Base-by-base conservation (phyloP, 805 yeast genomes). In the Wickerhamiella cacticola region DNA sequence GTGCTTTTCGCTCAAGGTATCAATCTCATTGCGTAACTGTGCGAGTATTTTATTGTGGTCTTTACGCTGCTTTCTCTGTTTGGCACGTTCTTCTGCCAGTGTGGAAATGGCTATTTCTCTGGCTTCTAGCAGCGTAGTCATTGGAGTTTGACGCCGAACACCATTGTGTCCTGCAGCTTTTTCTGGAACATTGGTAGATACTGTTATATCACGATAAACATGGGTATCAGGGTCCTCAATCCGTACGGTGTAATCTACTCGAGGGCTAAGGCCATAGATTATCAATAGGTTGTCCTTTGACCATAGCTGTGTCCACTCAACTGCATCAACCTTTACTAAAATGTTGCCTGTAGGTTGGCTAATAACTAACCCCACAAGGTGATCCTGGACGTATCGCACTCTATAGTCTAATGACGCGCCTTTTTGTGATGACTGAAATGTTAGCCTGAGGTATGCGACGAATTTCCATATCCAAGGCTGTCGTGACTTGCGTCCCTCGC, bases 241-340 rank as follows among this genome's bases (percentile, higher is more conserved):
- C 41, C 73, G 76, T 44, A 80, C 69, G 52, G 77, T 80, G 52
- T 80, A 81, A 51, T 78, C 80, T 9, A 81, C 74, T 16, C 71
- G 59, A 1, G 85, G 83, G 25, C 79, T 75, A 33, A 80, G 63
- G 0, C 86, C 86, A 54, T 77, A 73, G 15, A 80, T 76, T 1
- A 78, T 70, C n/a, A 78, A 69, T 45, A 72, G 64, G 46, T 73
- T 75, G 19, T 65, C 65, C 15, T 67, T 45, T 8, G 26, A n/a
- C 21, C 42, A 69, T 1, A 77, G 76, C 56, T 79, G 84, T 22
- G 78, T 73, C 87, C 87, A 80, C 12, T 74, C 69, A 19, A 80
- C 71, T 19, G 84, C 85, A 55, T 80, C 80, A 3, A 80, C 84
- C 5, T 56, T 50, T 15, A 63, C 43, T n/a, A 49, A 48, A 68